Percentiles rank a stretch among this genome's conserved stretches.
These are phyloP conservation scores for Apiospora pterosperma DNA, from an alignment of 2,329 filamentous ascomycete species.

Conservation along the genomic window DNA sequence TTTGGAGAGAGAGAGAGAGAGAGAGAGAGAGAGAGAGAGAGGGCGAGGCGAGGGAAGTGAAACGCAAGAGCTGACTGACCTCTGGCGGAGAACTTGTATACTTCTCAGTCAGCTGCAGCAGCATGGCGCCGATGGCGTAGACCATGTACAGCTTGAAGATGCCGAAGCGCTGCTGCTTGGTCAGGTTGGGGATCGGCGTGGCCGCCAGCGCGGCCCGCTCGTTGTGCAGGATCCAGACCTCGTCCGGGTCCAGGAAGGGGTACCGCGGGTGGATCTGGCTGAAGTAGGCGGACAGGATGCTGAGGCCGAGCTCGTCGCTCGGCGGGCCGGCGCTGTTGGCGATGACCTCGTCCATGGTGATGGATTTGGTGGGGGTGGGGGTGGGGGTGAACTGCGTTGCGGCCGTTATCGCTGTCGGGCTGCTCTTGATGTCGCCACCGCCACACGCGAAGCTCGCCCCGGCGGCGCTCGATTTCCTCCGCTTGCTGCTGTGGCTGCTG, in stretches of 20 bases:
- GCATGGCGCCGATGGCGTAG: slow-evolving; percentile 48
- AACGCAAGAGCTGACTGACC: slow-evolving; percentile 24
- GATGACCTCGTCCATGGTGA: slow-evolving; percentile 37
- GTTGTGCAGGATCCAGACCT: slow-evolving; percentile 41
- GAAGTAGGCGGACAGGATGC: slow-evolving; percentile 42
- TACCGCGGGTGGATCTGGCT: slow-evolving; percentile 44
- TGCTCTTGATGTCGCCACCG: slow-evolving; percentile 23
- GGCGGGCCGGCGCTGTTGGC: slow-evolving; percentile 42
- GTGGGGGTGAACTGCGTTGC: no score
- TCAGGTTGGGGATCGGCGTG: slow-evolving; percentile 32
- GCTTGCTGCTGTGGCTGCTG: slow-evolving; percentile 9
- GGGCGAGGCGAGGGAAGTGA: no score
- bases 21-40: neutral
- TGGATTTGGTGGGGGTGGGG: slow-evolving; percentile 13
- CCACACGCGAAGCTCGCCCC: neutral
- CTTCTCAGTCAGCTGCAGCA: slow-evolving; percentile 44
- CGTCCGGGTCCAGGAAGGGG: slow-evolving; percentile 43
- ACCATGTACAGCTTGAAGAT: slow-evolving; percentile 50
- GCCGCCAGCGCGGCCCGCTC: slow-evolving; percentile 33
- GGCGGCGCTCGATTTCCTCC: neutral
- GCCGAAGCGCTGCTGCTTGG: slow-evolving; percentile 33
- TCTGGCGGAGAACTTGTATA: slow-evolving; percentile 35
- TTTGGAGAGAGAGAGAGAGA: neutral
- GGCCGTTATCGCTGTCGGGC: neutral
- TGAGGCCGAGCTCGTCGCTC: slow-evolving; percentile 39